Evolutionary conservation across 495 filamentous ascomycete species (phyloP), one percentile per base, ranked within the genome.

Genomic region (Penicillium pancosmium): DNA sequence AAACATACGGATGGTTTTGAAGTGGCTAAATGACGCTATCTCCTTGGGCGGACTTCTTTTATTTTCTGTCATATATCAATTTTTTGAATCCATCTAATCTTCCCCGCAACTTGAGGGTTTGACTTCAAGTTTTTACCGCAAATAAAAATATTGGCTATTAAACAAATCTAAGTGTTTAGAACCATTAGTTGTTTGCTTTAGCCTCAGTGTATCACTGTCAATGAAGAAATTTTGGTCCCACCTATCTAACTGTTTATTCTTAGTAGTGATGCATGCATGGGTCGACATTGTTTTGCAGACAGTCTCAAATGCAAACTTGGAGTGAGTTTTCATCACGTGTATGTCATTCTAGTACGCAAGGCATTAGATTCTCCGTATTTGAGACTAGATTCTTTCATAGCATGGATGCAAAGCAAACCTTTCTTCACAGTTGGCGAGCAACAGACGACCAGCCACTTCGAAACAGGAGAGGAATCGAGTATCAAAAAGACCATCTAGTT

Each of bases 21-120:
- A 19, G 21, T n/a, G 25, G 19, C 2, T 52, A 53, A 27, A 52
- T 47, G 48, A 52, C 48, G 11, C 15, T 38, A 66, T 61, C 65
- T 36, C 31, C 21, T 48, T 25, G 19, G 23, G 19, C 5, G 18
- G 18, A 2, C 19, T 21, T 25, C 44, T 48, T 48, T 48, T 27
- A 0, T 48, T n/a, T 10, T 23, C 18, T 48, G 21, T 10, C 19
- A 27, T 8, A 9, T 27, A 12, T 48, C 19, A 25, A 9, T 23
- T 25, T 11, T 13, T 2, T 10, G 10, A 48, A 27, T 4, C 12
- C 19, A 27, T 23, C 23, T 9, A 25, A 10, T 23, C 18, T 16
- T 27, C 18, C 18, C 6, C 18, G 12, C 11, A 4, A n/a, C 36
- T 38, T 38, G 36, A 38, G 10, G 36, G 4, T 31, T 9, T 9